Conservation (phyloP, 1,284 basidiomycete genomes). For the Naganishia albida region DNA sequence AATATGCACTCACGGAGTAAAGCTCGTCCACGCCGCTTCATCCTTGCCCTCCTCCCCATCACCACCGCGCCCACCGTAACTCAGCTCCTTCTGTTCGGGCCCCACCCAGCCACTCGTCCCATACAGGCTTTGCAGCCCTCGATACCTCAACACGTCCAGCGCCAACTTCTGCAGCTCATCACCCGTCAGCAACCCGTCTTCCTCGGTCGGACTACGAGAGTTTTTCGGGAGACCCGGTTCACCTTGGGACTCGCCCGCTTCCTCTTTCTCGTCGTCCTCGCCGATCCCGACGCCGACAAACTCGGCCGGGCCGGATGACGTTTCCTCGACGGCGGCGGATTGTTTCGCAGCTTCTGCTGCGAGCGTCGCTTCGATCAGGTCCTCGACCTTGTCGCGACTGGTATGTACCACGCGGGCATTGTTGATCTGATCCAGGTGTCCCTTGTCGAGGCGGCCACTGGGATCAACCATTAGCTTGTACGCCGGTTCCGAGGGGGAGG, state of each 20-base stretch:
- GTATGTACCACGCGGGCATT: conserved; percentile 78
- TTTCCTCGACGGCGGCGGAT: conserved; percentile 65
- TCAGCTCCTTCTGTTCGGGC: conserved; percentile 37
- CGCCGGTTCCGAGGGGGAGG: conserved; percentile 76
- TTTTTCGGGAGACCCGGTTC: conserved; percentile 65
- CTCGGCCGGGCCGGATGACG: conserved; percentile 43
- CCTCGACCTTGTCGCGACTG: conserved; percentile 64
- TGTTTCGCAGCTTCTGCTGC: conserved; percentile 55
- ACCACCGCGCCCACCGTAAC: conserved; percentile 59
- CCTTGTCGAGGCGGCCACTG: conserved; percentile 60
- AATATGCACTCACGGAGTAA: conserved; percentile 40
- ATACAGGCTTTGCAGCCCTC: conserved; percentile 51
- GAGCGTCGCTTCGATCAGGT: conserved; percentile 33
- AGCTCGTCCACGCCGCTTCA: conserved; percentile 63
- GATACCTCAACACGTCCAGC: conserved; percentile 40
- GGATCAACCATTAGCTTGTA: conserved; percentile 73
- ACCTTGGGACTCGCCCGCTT: conserved; percentile 53
- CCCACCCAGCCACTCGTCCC: conserved; percentile 66
- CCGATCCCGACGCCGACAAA: conserved; percentile 23
- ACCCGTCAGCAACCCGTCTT: conserved; percentile 72
- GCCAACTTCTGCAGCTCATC: conserved; percentile 65
- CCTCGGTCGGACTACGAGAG: conserved; percentile 63
- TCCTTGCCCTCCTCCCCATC: conserved; percentile 57
- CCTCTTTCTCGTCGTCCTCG: conserved; percentile 46
- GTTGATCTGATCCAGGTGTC: conserved; percentile 62